Evolutionary conservation across 23 red algal species (phyloP).

Genomic region (Gracilaria gracilis): DNA sequence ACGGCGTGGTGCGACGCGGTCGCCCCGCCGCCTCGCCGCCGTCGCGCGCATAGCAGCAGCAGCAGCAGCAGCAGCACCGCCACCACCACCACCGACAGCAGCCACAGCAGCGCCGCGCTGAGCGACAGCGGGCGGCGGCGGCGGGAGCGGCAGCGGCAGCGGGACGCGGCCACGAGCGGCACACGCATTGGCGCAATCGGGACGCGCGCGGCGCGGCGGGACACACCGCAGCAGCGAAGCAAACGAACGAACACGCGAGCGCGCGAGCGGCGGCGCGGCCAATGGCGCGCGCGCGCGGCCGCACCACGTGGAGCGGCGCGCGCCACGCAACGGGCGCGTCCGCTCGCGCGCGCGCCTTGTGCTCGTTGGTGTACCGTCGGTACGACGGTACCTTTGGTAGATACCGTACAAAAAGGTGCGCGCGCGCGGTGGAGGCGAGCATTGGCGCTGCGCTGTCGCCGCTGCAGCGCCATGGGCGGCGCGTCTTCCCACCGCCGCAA

Average conservation of each 20-base stretch:
- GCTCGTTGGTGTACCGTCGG: no score
- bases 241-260: background rate
- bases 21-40: no score
- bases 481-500: conserved; percentile 26
- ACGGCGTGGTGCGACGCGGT: background rate
- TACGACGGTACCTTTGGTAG: no score
- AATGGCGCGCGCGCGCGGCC: background rate
- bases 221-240: no score
- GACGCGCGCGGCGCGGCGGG: background rate
- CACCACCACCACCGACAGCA: background rate
- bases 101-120: background rate
- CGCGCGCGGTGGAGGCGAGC: no score
- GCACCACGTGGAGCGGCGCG: background rate
- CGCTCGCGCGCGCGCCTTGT: no score
- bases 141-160: no score
- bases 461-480: conserved; percentile 71
- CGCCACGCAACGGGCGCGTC: background rate
- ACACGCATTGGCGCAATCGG: background rate
- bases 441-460: no score
- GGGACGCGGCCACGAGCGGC: no score
- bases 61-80: background rate
- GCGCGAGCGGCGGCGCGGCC: no score
- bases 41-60: background rate
- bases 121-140: no score
- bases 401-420: no score